A percentile compares a stretch with the other conserved stretches of the same genome.
Conservation (phyloP, 2,329 filamentous ascomycete genomes). For the Myriangium duriaei region DNA sequence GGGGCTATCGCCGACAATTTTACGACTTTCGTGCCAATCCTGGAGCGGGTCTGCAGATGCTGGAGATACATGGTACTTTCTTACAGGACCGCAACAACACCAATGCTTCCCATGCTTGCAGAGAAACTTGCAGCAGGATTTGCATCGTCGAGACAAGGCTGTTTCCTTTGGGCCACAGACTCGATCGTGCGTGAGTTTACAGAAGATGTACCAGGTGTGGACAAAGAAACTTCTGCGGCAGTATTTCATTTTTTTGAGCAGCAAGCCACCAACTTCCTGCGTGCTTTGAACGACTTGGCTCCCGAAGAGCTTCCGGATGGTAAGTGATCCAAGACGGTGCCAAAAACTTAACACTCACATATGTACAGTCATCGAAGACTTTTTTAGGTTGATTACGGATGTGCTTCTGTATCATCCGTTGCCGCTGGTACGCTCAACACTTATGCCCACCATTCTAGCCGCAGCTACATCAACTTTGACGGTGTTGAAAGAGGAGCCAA, state of each 20-base stretch:
- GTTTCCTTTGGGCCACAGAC: conserved; percentile 96
- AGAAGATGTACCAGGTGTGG: conserved; percentile 74
- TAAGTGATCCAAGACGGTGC: conserved; percentile 28
- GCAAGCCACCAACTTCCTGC: conserved; percentile 79
- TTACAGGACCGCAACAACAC: conserved; percentile 78
- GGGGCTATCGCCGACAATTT: conserved; percentile 82
- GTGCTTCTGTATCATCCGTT: conserved; percentile 86
- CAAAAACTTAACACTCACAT: too few species aligned
- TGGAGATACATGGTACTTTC: conserved; percentile 97
- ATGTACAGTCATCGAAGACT: conserved; percentile 93
- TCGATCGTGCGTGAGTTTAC: conserved; percentile 93
- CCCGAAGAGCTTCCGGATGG: conserved; percentile 62
- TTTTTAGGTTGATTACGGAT: conserved; percentile 86
- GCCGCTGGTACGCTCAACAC: conserved; percentile 63
- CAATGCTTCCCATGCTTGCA: conserved; percentile 72
- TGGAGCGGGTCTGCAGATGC: conserved; percentile 85
- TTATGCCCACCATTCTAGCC: conserved; percentile 73
- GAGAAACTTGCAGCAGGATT: conserved; percentile 83
- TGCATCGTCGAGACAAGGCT: conserved; percentile 73
- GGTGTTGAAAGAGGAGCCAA: conserved; percentile 79
- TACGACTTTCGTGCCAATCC: conserved; percentile 71
- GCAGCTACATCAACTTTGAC: conserved; percentile 78
- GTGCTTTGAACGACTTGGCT: conserved; percentile 74
- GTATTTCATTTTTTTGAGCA: conserved; percentile 94
- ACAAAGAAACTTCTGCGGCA: conserved; percentile 65